phyloP scores from a whole-genome alignment of 1,139 yeast species.

The Yamadazyma atmosphaerica region DNA sequence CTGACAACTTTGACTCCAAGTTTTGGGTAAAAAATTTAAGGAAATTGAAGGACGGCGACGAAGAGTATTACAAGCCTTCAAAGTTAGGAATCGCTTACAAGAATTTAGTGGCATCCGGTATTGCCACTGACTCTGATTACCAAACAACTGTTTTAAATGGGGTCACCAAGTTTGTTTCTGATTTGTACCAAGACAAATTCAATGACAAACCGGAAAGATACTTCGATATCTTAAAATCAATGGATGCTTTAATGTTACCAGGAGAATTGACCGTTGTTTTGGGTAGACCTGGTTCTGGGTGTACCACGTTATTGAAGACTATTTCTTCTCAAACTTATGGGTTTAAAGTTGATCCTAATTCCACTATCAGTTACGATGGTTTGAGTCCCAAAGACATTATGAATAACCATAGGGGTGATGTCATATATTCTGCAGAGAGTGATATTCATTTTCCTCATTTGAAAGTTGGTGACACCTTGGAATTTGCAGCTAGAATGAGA shows the following conservation, averaged over 20 bases:
- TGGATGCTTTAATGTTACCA: constrained; percentile 35
- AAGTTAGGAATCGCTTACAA: constrained; percentile 70
- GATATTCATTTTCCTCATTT: constrained; percentile 57
- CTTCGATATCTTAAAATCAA: constrained; percentile 33
- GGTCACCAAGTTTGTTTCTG: constrained; percentile 23
- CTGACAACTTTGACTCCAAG: constrained; percentile 58
- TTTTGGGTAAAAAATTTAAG: constrained; percentile 29
- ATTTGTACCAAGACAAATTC: constrained; percentile 12
- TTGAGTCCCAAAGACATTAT: constrained; percentile 49
- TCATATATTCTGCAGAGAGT: constrained; percentile 52
- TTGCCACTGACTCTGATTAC: constrained; percentile 76
- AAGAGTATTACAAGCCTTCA: constrained; percentile 64
- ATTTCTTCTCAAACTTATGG: constrained; percentile 39
- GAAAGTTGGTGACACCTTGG: constrained; percentile 52
- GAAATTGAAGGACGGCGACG: constrained; percentile 39
- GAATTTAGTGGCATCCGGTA: constrained; percentile 70
- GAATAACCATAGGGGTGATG: constrained; percentile 47
- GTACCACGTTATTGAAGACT: constrained; percentile 35
- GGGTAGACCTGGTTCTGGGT: constrained; percentile 41
- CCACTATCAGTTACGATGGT: constrained; percentile 47
- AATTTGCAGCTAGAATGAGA: constrained; percentile 43
- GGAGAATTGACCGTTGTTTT: constrained; percentile 39
- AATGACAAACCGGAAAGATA: constrained; percentile 18
- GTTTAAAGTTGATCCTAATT: constrained; percentile 29
- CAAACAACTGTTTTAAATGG: constrained; percentile 69